Conservation (phyloP, 305 asterid species). For the Striga hermonthica region DNA sequence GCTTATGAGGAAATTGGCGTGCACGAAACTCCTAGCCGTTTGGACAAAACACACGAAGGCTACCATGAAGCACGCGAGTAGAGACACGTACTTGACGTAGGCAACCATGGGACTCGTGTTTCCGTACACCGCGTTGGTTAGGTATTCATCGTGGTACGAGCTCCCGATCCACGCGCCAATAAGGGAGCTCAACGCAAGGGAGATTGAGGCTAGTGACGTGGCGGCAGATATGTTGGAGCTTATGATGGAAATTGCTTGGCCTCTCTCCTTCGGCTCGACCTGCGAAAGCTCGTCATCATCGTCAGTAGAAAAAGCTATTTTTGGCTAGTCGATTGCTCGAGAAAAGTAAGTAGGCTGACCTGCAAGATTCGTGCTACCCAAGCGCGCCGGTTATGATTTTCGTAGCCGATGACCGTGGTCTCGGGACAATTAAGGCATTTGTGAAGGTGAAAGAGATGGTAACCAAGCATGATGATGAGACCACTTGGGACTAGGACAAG, state of each 20-base stretch:
- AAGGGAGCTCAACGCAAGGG: conserved; percentile 46
- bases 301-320: no score
- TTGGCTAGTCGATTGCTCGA: no score
- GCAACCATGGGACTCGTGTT: conserved; percentile 36
- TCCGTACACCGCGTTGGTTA: conserved; percentile 48
- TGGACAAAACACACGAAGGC: conserved; percentile 61
- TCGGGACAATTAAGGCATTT: conserved; percentile 46
- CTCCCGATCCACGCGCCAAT: conserved; percentile 68
- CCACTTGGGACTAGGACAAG: conserved; percentile 48
- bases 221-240: conserved; percentile 50
- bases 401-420: conserved; percentile 52
- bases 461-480: conserved; percentile 51
- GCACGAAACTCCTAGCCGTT: conserved; percentile 46
- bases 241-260: conserved; percentile 45
- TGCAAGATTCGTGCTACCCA: conserved; percentile 59
- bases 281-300: conserved; percentile 3
- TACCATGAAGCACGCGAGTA: conserved; percentile 53
- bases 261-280: conserved; percentile 47
- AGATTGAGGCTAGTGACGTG: conserved; percentile 46
- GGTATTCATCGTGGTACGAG: conserved; percentile 31
- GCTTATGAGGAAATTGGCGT: conserved; percentile 57
- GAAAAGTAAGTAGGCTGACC: conserved; percentile 31
- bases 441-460: conserved; percentile 51
- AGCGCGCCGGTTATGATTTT: conserved; percentile 57
- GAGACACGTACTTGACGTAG: conserved; percentile 46